Base-by-base conservation (phyloP, 192 early-diverging fungal species). In the Coemansia aciculifera region DNA sequence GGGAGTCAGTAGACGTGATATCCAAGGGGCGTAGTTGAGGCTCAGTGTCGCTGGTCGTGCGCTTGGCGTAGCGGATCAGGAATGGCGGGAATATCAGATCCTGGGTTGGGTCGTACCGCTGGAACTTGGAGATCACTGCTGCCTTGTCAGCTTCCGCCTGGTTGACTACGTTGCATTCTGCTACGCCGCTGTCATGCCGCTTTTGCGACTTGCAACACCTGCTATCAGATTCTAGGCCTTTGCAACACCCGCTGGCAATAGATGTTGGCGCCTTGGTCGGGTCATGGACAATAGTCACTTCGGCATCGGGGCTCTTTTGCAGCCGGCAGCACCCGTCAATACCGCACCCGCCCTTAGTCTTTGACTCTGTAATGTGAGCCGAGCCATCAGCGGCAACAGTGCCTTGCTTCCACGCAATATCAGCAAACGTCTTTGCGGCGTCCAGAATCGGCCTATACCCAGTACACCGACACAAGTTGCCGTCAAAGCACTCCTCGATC, bases 401-500 rank as follows among this genome's bases (percentile, higher is more conserved):
- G 21, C 79, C 72, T 2, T 54, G 60, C 69, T 78, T 83, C 81
- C 77, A 84, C 44, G 81, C 77, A 52, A 73, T 61, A 36, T 70
- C 75, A 15, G 75, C 74, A 78, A 86, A 86, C 19, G 88, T 89
- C 75, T 91, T 92, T 51, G 91, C 93, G 17, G 92, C 92, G 34
- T 94, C 92, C 17, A 95, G 67, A 67, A 95, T 95, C 4, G 93
- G 92, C 5, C 93, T 69, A 64, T 95, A 95, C 29, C 94, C 94
- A 9, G 94, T 95, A 85, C 94, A 95, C n/a, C 94, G 81, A 73
- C 94, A 95, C 70, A 95, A 69, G 73, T 95, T 95, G 56, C 89
- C 94, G 69, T 95, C 94, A 70, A 94, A 94, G 36, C 89, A 86
- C 59, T 90, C 90, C 68, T 95, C 92, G 38, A 95, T 87, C 38